Conservation (phyloP, 176 grass and related monocot genomes). For the Urochloa ruziziensis region DNA sequence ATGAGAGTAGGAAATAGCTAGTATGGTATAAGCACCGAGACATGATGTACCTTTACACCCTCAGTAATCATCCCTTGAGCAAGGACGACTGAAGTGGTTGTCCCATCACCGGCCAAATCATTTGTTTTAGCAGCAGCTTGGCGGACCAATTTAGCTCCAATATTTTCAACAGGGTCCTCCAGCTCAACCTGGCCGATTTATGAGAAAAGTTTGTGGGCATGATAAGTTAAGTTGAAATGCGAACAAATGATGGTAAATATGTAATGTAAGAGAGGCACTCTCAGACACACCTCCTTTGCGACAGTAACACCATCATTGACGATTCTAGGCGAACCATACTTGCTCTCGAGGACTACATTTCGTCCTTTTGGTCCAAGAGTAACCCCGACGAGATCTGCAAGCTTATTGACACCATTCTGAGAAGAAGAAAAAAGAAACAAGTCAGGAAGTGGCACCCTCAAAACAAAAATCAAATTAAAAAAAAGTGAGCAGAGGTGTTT, state of each 20-base stretch:
- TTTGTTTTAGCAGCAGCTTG: constrained; percentile 75
- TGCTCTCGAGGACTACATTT: constrained; percentile 72
- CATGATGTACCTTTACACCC: constrained; percentile 58
- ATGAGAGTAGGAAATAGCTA: background rate
- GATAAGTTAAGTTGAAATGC: background rate
- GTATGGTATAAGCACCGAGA: background rate
- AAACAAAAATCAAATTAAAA: background rate
- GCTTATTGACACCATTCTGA: constrained; percentile 73
- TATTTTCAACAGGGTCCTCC: constrained; percentile 88
- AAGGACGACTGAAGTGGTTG: constrained; percentile 61
- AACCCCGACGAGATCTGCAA: constrained; percentile 74
- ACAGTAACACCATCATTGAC: constrained; percentile 56
- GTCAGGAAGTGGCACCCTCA: background rate
- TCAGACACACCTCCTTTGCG: constrained; percentile 40
- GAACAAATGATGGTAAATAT: background rate
- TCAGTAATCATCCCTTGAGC: constrained; percentile 61
- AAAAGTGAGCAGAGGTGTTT: background rate
- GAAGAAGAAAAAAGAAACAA: background rate
- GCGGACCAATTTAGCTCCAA: constrained; percentile 86
- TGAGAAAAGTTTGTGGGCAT: background rate
- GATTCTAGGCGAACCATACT: constrained; percentile 68
- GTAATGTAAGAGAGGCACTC: background rate
- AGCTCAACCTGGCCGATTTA: constrained; percentile 64
- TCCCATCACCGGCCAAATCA: constrained; percentile 66
- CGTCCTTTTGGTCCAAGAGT: constrained; percentile 67